Evolutionary conservation across 352 stramenopile genomes (phyloP).

Genomic region (Sclerospora graminicola): DNA sequence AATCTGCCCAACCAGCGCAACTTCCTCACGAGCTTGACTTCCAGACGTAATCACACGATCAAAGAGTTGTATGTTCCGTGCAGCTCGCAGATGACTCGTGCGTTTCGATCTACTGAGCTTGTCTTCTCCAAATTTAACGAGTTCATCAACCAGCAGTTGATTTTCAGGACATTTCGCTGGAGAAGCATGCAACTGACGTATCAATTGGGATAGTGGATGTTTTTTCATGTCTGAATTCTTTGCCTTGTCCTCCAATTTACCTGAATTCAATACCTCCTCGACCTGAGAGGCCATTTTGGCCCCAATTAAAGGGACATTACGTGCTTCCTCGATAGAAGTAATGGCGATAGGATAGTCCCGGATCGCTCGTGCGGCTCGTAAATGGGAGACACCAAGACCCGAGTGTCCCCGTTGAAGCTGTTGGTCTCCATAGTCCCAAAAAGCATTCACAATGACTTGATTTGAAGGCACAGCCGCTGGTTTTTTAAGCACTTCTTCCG

Average conservation of each 20-base stretch:
- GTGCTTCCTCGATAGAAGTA: constrained; percentile 24
- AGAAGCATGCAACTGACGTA: constrained; percentile 25
- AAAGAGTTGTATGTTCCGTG: constrained; percentile 33
- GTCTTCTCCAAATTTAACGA: constrained; percentile 43
- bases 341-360: constrained; percentile 32
- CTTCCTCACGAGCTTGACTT: constrained; percentile 21
- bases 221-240: constrained; percentile 19
- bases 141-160: constrained; percentile 42
- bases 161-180: constrained; percentile 37
- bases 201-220: constrained; percentile 23
- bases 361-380: constrained; percentile 43
- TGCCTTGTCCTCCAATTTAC: constrained; percentile 28
- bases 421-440: constrained; percentile 36
- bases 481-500: constrained; percentile 29
- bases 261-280: constrained; percentile 34
- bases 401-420: constrained; percentile 43
- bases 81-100: constrained; percentile 37
- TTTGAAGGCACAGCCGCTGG: constrained; percentile 30
- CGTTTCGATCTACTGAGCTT: constrained; percentile 49
- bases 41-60: constrained; percentile 33
- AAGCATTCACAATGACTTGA: constrained; percentile 53
- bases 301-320: constrained; percentile 29
- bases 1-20: constrained; percentile 34
- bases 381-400: constrained; percentile 43
- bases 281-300: constrained; percentile 39